phyloP scores from a whole-genome alignment of 2,329 filamentous ascomycete genomes.

The Penicillium aurantiogriseum region DNA sequence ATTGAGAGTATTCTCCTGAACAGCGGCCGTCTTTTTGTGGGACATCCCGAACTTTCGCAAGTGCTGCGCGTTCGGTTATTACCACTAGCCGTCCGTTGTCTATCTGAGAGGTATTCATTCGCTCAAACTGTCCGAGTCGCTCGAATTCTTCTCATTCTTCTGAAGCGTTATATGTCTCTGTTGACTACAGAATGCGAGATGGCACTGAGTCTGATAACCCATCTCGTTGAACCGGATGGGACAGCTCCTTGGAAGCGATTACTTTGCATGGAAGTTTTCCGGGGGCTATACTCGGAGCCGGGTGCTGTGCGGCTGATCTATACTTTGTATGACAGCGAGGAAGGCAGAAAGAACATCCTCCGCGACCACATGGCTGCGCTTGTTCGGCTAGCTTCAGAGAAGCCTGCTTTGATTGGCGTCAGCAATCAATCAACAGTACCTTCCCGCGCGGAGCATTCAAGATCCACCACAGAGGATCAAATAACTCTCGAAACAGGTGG shows the following conservation, averaged over 20 bases:
- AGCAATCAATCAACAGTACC: conserved; percentile 86
- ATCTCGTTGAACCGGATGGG: conserved; percentile 80
- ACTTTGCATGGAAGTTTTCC: conserved; percentile 86
- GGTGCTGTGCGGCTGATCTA: conserved; percentile 77
- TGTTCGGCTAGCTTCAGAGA: conserved; percentile 89
- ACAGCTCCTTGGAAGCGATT: conserved; percentile 80
- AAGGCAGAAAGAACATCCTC: conserved; percentile 72
- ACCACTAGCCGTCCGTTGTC: conserved; percentile 73
- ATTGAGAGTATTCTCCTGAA: conserved; percentile 88
- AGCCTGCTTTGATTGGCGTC: conserved; percentile 81
- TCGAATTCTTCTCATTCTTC: conserved; percentile 76
- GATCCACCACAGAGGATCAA: conserved; percentile 67
- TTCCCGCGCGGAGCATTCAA: conserved; percentile 56
- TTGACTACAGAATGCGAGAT: conserved; percentile 79
- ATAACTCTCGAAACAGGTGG: conserved; percentile 87
- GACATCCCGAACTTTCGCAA: conserved; percentile 76
- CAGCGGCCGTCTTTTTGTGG: conserved; percentile 74
- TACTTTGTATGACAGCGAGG: conserved; percentile 70
- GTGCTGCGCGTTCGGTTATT: conserved; percentile 75
- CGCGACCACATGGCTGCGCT: conserved; percentile 82
- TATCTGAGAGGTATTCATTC: conserved; percentile 78
- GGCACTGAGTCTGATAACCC: conserved; percentile 75
- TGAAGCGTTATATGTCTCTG: conserved; percentile 73
- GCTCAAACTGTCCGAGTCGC: conserved; percentile 77
- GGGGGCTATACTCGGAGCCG: conserved; percentile 79